phyloP scores from a whole-genome alignment of 768 basidiomycete species.

The Neoboletus magnificus region DNA sequence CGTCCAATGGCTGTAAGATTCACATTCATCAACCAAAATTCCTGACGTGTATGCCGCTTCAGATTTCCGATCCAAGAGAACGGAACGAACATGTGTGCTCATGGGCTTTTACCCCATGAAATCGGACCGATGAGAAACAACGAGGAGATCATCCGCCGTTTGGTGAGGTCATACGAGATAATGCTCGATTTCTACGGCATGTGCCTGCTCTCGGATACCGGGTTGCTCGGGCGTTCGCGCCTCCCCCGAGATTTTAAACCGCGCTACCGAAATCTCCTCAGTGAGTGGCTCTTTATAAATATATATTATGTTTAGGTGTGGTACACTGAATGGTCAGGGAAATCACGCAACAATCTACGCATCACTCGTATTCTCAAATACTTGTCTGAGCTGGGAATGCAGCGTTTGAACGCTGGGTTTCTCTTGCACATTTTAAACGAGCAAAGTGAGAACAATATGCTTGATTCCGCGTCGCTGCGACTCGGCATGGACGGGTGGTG shows the following conservation, averaged over 20 bases:
- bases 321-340: constrained; percentile 38
- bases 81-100: constrained; percentile 67
- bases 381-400: constrained; percentile 66
- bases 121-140: constrained; percentile 53
- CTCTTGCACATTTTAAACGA: constrained; percentile 66
- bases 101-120: constrained; percentile 67
- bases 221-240: constrained; percentile 51
- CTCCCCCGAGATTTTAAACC: constrained; percentile 48
- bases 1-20: constrained; percentile 75
- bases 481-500: constrained; percentile 78
- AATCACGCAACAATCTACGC: constrained; percentile 72
- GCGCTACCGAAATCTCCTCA: constrained; percentile 61
- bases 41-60: neutral
- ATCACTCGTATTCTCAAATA: constrained; percentile 77
- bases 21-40: neutral
- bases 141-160: constrained; percentile 43
- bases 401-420: constrained; percentile 62
- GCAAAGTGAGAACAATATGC: constrained; percentile 55
- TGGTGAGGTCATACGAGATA: constrained; percentile 60
- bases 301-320: neutral
- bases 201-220: constrained; percentile 56
- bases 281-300: constrained; percentile 41
- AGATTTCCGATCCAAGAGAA: constrained; percentile 75
- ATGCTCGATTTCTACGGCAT: constrained; percentile 85
- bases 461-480: constrained; percentile 46